Conservation (phyloP, 129 eudicot species). For the Mikania micrantha region DNA sequence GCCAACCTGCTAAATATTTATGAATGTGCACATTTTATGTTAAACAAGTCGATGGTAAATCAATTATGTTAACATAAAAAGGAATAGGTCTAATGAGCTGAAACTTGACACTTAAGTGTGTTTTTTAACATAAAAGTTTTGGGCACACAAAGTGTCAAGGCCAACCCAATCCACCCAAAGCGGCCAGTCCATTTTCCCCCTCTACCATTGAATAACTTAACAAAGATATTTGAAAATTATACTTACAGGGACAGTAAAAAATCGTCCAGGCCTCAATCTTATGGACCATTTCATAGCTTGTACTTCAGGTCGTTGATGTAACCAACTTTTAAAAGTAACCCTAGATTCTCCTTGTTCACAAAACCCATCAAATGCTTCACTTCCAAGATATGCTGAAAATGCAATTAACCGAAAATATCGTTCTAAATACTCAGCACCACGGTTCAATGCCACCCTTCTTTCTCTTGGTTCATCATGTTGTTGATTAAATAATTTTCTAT, state of each 20-base stretch:
- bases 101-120: not conserved
- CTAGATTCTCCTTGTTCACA: conserved; percentile 61
- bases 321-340: conserved; percentile 82
- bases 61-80: not conserved
- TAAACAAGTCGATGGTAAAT: not conserved
- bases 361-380: conserved; percentile 95
- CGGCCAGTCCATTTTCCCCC: not conserved
- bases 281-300: conserved; percentile 99
- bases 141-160: not conserved
- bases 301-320: conserved; percentile 83
- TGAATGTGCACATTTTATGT: not conserved
- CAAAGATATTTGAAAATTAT: conserved; percentile 3
- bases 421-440: conserved; percentile 97
- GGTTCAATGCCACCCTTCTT: conserved; percentile 88
- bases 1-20: not conserved
- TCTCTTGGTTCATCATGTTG: conserved; percentile 89
- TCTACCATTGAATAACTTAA: conserved; percentile 10
- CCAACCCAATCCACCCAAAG: not conserved
- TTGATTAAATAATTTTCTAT: conserved; percentile 71
- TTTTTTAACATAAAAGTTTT: too few relatives aligned
- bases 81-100: not conserved
- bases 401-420: conserved; percentile 94
- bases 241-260: conserved; percentile 82
- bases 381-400: conserved; percentile 96
- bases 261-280: conserved; percentile 90